Evolutionary conservation across 257 asterid species (phyloP).

Genomic region (Nicotiana attenuata): DNA sequence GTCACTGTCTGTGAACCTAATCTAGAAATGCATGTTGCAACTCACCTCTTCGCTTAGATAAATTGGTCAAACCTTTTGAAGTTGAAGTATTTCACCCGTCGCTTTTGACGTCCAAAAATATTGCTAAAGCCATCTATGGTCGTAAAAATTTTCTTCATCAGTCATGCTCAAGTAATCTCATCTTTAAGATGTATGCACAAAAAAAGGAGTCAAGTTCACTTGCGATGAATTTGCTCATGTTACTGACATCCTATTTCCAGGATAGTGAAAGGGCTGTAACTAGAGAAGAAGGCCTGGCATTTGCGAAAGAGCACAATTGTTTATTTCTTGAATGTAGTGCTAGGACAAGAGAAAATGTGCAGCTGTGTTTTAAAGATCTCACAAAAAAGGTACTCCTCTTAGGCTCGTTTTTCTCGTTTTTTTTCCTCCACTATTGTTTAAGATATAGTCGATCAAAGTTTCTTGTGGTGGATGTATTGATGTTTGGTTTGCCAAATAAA

Average conservation of each 20-base stretch:
- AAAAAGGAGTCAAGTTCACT: not conserved
- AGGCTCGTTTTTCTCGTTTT: not conserved
- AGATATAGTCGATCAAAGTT: not conserved
- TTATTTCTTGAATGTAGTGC: slow-evolving; percentile 76
- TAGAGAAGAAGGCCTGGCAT: slow-evolving; percentile 68
- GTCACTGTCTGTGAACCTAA: not conserved
- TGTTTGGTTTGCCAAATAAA: not conserved
- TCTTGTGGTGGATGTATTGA: not conserved
- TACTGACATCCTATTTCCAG: slow-evolving; percentile 34
- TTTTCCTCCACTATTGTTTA: not conserved
- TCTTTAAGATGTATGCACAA: not conserved
- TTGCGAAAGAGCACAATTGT: slow-evolving; percentile 61
- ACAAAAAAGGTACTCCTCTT: slow-evolving; percentile 44
- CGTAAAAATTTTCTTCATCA: not conserved
- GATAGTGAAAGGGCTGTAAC: slow-evolving; percentile 70
- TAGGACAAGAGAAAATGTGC: slow-evolving; percentile 75
- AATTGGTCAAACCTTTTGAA: not conserved
- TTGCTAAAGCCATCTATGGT: not conserved
- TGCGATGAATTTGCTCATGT: not conserved
- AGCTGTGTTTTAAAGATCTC: slow-evolving; percentile 64
- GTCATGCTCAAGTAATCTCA: not conserved
- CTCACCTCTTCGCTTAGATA: not conserved
- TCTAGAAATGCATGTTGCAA: not conserved
- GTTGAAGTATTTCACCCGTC: not conserved
- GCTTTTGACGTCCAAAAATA: not conserved